A percentile compares a stretch with the other conserved stretches of the same genome.
Evolutionary conservation across 169 alveolate genomes (phyloP).

Genomic region (Neospora caninum): DNA sequence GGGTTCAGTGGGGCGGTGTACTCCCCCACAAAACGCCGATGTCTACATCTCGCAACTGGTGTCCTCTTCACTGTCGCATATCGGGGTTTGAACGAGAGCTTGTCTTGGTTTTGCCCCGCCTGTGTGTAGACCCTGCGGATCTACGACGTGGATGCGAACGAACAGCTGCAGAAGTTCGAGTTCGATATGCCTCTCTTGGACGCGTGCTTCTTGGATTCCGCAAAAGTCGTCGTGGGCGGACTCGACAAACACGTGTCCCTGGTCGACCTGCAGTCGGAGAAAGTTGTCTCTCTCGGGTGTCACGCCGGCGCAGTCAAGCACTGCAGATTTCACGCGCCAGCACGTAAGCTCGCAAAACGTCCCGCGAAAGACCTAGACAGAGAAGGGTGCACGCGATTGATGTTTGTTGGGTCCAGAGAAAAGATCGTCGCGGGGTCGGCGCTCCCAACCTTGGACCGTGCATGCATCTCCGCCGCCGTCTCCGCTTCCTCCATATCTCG

Average conservation of each 20-base stretch:
- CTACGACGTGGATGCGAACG: constrained; percentile 63
- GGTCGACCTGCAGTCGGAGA: constrained; percentile 53
- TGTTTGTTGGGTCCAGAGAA: too few species aligned
- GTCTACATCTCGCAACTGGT: too few species aligned
- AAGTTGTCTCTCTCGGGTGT: constrained; percentile 46
- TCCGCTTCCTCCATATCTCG: too few species aligned
- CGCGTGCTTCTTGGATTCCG: constrained; percentile 57
- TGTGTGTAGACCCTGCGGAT: constrained; percentile 53
- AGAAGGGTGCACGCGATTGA: not conserved
- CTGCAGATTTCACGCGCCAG: constrained; percentile 60
- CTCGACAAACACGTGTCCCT: constrained; percentile 38
- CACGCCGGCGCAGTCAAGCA: constrained; percentile 57
- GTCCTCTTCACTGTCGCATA: too few species aligned
- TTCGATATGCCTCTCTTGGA: constrained; percentile 57
- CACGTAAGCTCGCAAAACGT: constrained; percentile 43
- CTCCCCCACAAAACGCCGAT: too few species aligned
- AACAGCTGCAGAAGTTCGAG: constrained; percentile 57
- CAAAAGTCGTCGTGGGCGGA: constrained; percentile 63
- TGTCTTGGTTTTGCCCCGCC: not conserved
- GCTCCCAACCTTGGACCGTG: too few species aligned
- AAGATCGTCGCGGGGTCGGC: too few species aligned
- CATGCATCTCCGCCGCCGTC: too few species aligned
- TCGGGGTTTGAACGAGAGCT: too few species aligned
- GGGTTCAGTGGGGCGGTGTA: too few species aligned
- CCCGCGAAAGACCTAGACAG: not conserved